phyloP scores from a whole-genome alignment of 441 rosid genomes.

The Erodium moschatum region DNA sequence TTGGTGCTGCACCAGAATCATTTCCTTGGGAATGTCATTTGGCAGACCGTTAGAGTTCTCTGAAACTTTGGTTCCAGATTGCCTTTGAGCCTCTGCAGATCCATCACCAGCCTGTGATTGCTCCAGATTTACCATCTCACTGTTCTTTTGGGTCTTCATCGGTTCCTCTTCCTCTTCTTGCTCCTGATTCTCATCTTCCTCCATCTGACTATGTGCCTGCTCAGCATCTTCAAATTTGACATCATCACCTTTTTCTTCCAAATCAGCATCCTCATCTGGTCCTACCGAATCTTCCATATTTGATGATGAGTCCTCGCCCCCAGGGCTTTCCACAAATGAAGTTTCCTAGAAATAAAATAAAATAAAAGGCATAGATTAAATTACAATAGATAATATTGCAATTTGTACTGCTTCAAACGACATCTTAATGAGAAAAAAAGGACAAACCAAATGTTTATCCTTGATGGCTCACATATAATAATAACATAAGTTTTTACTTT shows the following conservation, averaged over 20 bases:
- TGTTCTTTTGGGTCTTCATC: slow-evolving; percentile 30
- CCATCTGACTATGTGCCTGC: slow-evolving; percentile 35
- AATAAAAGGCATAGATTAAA: slow-evolving; percentile 1
- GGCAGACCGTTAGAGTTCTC: slow-evolving; percentile 32
- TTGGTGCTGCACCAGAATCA: slow-evolving; percentile 31
- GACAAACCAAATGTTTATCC: background rate
- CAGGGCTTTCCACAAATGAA: slow-evolving; percentile 53
- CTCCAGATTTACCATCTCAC: slow-evolving; percentile 30
- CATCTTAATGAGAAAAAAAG: background rate
- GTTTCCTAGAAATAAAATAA: slow-evolving; percentile 38
- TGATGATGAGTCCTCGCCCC: slow-evolving; percentile 56
- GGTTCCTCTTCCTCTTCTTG: slow-evolving; percentile 39
- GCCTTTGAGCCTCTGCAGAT: slow-evolving; percentile 32
- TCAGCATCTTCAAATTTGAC: slow-evolving; percentile 35
- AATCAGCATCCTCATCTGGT: slow-evolving; percentile 49
- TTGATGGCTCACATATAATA: background rate
- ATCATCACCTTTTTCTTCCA: slow-evolving; percentile 42
- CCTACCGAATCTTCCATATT: slow-evolving; percentile 61
- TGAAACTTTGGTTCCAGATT: slow-evolving; percentile 31
- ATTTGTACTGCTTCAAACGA: background rate
- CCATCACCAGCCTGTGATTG: slow-evolving; percentile 31
- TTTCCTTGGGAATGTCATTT: slow-evolving; percentile 27
- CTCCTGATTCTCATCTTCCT: slow-evolving; percentile 30
- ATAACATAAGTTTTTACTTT: background rate
- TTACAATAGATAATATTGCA: background rate